Base-by-base conservation (phyloP, 1,139 yeast species). In the Nakaseomyces kungkrabaensis region DNA sequence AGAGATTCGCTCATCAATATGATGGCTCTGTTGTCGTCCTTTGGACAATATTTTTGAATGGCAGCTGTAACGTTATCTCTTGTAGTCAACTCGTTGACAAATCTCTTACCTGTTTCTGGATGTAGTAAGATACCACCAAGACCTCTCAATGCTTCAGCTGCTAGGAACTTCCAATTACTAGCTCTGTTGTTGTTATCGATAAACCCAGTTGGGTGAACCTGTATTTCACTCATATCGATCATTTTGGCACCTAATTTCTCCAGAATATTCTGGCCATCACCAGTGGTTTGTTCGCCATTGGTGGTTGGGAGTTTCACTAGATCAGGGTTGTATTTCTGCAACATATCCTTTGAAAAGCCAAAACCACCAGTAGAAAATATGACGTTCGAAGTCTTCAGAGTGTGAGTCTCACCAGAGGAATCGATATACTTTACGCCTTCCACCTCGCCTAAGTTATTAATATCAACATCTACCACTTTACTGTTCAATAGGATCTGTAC, bases 201-300 rank as follows among this genome's bases (percentile, higher is more conserved):
- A 57, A 85, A 76, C 0, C 95, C 95, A n/a, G 94, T 84, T 26
- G 95, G 95, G 57, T 83, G 90, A n/a, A 85, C 83, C 66, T 85
- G 95, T 37, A 85, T 80, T 65, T 84, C 82, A 46, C 82, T 87
- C 79, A 85, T 74, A 63, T 84, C 89, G 45, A 83, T 76, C 38
- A 84, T 76, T 40, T 75, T 68, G 8, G 86, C 94, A 32, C 83
- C 78, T n/a, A 71, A 53, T 49, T 74, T 74, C 63, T 77, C 72
- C 53, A 82, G 70, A 49, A 85, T 72, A 51, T 76, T 72, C 55
- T 82, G 86, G 1, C 90, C 89, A 63, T 85, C 92, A 10, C 92
- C 92, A 2, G 88, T 76, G 2, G 94, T 86, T 57, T 82, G 85
- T 36, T 71, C 72, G 10, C 89, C 88, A 62, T 85, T 84, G 1